phyloP scores from a whole-genome alignment of 2,329 filamentous ascomycete species.

The Corynespora cassiicola region DNA sequence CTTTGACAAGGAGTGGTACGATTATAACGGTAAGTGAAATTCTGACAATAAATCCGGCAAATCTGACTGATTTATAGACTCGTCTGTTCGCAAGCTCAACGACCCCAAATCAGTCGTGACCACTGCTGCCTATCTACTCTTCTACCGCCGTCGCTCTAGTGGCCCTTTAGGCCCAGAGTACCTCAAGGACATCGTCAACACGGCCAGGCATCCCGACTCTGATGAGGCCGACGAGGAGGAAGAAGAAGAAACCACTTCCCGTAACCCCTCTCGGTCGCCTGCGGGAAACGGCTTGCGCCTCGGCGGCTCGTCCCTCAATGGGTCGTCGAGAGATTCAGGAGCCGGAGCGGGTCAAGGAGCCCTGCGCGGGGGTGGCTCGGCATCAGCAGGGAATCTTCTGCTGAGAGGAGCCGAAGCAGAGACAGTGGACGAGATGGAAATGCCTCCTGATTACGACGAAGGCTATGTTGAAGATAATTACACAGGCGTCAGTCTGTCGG shows the following conservation, averaged over 20 bases:
- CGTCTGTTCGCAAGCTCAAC: constrained; percentile 68
- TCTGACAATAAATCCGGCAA: constrained; percentile 1
- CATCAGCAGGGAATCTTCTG: constrained; percentile 37
- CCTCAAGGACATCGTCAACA: constrained; percentile 73
- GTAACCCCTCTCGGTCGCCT: constrained; percentile 50
- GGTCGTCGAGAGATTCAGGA: constrained; percentile 89
- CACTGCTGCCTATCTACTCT: constrained; percentile 85
- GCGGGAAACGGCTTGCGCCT: constrained; percentile 87
- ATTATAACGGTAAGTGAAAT: constrained; percentile 79
- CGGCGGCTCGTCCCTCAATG: constrained; percentile 86
- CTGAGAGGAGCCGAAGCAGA: constrained; percentile 42
- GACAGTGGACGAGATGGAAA: constrained; percentile 30
- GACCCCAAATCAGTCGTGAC: constrained; percentile 72
- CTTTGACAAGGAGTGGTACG: constrained; percentile 87
- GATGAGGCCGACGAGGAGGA: constrained; percentile 48
- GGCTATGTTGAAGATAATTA: constrained; percentile 26
- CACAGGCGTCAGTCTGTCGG: constrained; percentile 12
- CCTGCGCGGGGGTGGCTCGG: constrained; percentile 46
- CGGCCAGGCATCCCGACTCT: constrained; percentile 59
- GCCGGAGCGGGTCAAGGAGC: constrained; percentile 68
- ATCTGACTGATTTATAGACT: constrained; percentile 63
- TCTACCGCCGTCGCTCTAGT: constrained; percentile 87
- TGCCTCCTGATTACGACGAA: constrained; percentile 20
- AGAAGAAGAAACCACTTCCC: constrained; percentile 33
- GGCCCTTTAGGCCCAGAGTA: constrained; percentile 78